These are phyloP conservation scores for Dictyophora rubrovolvata DNA, from an alignment of 768 basidiomycete genomes.

Conservation along the genomic window DNA sequence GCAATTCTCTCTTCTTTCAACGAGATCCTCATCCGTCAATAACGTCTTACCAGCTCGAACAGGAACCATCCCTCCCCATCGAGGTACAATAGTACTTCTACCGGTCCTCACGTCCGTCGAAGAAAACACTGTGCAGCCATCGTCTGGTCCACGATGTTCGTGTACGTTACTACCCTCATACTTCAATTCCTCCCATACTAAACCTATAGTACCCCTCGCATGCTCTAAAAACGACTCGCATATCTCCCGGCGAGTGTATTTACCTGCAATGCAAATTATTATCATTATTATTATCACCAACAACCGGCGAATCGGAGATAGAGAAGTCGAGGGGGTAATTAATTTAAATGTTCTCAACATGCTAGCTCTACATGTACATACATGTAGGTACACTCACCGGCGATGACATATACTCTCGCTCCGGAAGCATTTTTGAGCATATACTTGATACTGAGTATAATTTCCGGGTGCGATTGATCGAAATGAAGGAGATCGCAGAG, in stretches of 20 bases:
- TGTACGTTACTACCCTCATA: no score
- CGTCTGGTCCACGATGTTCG: no score
- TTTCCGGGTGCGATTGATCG: conserved; percentile 43
- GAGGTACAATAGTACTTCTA: no score
- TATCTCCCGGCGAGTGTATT: conserved; percentile 43
- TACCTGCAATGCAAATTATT: conserved; percentile 12
- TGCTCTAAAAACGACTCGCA: conserved; percentile 41
- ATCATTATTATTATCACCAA: background rate
- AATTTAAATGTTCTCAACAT: no score
- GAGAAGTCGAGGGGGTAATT: no score
- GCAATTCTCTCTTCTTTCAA: background rate
- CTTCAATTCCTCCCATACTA: background rate
- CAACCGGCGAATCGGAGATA: no score
- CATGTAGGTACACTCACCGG: conserved; percentile 25
- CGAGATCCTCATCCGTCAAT: background rate
- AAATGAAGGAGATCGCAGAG: conserved; percentile 70
- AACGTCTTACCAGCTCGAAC: background rate
- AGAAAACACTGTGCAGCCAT: no score
- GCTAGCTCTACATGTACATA: no score
- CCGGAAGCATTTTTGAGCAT: conserved; percentile 34
- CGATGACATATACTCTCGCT: conserved; percentile 47
- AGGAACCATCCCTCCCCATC: background rate
- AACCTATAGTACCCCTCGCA: background rate
- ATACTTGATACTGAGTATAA: conserved; percentile 38
- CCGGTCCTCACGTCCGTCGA: no score